Percentiles rank a stretch among this genome's conserved stretches.
phyloP scores from a whole-genome alignment of 1,284 basidiomycete species.

The Naganishia sp. region DNA sequence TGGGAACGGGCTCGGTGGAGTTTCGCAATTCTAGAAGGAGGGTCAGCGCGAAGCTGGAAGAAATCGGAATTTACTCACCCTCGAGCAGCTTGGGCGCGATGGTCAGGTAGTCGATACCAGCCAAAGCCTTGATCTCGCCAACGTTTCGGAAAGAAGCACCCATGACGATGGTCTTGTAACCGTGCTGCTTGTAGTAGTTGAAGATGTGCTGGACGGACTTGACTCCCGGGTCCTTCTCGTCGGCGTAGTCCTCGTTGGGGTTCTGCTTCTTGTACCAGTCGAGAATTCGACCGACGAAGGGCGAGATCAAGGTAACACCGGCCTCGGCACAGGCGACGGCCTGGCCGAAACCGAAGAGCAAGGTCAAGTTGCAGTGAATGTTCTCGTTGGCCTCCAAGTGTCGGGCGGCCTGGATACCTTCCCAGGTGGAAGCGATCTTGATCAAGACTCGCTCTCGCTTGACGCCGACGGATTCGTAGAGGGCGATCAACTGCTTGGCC shows the following conservation, averaged over 20 bases:
- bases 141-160: constrained; percentile 96
- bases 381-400: constrained; percentile 88
- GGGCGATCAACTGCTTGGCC: constrained; percentile 88
- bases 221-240: constrained; percentile 92
- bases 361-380: constrained; percentile 98
- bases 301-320: constrained; percentile 95
- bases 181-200: constrained; percentile 99
- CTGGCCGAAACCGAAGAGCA: constrained; percentile 97
- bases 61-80: constrained; percentile 59
- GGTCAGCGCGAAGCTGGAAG: constrained; percentile 4
- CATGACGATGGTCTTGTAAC: constrained; percentile 99
- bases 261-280: constrained; percentile 93
- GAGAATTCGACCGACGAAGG: constrained; percentile 88
- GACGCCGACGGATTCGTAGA: constrained; percentile 90
- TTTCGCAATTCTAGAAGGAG: constrained; percentile 57
- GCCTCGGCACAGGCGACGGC: constrained; percentile 99
- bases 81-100: constrained; percentile 89
- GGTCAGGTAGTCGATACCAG: constrained; percentile 95
- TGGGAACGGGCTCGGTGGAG: constrained; percentile 72
- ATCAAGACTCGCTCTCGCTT: constrained; percentile 91
- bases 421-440: constrained; percentile 95
- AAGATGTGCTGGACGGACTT: constrained; percentile 93
- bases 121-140: constrained; percentile 91
- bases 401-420: constrained; percentile 97
- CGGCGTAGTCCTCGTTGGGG: constrained; percentile 83